These are phyloP conservation scores for Malassezia sympodialis DNA, from an alignment of 1,284 basidiomycete species.

Conservation along the genomic window DNA sequence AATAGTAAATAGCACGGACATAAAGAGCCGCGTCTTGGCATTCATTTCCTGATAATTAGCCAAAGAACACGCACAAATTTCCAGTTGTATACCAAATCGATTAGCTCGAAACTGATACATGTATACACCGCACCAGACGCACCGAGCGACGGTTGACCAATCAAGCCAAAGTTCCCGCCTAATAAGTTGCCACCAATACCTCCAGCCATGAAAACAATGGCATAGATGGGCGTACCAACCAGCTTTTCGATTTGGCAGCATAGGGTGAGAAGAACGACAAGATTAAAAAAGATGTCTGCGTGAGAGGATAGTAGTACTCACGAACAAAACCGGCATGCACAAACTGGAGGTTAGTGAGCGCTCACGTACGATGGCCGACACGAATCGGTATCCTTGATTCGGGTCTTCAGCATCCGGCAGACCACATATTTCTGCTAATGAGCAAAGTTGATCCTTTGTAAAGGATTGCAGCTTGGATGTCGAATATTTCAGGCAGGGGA, in stretches of 20 bases:
- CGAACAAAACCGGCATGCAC: constrained; percentile 85
- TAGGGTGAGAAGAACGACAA: constrained; percentile 71
- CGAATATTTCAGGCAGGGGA: constrained; percentile 56
- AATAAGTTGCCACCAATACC: constrained; percentile 68
- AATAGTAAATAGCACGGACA: constrained; percentile 71
- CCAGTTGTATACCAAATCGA: constrained; percentile 89
- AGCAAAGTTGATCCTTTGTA: constrained; percentile 54
- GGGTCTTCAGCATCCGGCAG: constrained; percentile 59
- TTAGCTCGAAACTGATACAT: constrained; percentile 66
- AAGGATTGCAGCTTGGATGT: constrained; percentile 46
- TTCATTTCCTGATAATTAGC: constrained; percentile 21
- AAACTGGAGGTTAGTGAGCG: constrained; percentile 66
- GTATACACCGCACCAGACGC: constrained; percentile 86
- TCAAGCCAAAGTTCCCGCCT: constrained; percentile 76
- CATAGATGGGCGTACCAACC: constrained; percentile 63
- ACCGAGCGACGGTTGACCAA: constrained; percentile 81
- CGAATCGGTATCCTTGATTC: constrained; percentile 73
- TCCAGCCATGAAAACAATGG: constrained; percentile 72
- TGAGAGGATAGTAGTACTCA: constrained; percentile 7
- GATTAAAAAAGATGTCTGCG: constrained; percentile 62
- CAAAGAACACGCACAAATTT: constrained; percentile 59
- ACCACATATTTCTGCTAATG: constrained; percentile 73
- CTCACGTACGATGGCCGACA: constrained; percentile 52
- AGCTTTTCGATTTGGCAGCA: constrained; percentile 60
- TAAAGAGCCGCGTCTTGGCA: constrained; percentile 55